Evolutionary conservation across 345 rosid species (phyloP), one percentile per base, ranked within the genome.

Genomic region (Triadica sebifera): DNA sequence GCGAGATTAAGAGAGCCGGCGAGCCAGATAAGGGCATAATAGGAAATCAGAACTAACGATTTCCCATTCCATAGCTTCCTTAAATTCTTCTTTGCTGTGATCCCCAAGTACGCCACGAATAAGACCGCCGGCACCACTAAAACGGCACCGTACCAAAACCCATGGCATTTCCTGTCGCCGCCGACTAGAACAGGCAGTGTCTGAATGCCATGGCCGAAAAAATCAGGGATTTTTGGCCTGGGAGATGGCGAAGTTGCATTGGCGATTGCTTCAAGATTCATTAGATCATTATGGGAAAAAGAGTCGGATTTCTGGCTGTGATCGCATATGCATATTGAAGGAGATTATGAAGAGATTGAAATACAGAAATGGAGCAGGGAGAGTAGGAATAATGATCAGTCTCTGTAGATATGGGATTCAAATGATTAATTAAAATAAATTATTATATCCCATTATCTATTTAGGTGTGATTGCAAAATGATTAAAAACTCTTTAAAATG

Each of bases 1-100:
- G 84, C 85, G 9, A 88, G 88, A 69, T 88, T 86, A 73, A 88
- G 85, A 55, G 65, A 63, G 11, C 77, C 65, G 17, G 87, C 89
- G 38, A 86, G 47, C 88, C 87, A 88, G 69, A 86, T 85, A 67
- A 88, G 85, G 67, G 83, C 79, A 70, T 84, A 88, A 74, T 85
- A 88, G 47, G 87, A 83, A 67, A 88, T 81, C 87, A 86, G 67
- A 49, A 86, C 71, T 38, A 78, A 77, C 8, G 89, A 84, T 73
- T 88, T 79, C 55, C 89, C 82, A 49, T 81, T 77, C 68, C 67
- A 77, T 25, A 88, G 87, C 81, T 80, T 88, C 82, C 22, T 74
- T 71, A 80, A 69, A 75, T 86, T 84, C 81, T 77, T 86, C 84
- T 71, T 83, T n/a, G 89, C 86, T 58, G 77, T 85, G 73, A 78